phyloP scores from a whole-genome alignment of 768 basidiomycete species.

The Pholiota molesta region DNA sequence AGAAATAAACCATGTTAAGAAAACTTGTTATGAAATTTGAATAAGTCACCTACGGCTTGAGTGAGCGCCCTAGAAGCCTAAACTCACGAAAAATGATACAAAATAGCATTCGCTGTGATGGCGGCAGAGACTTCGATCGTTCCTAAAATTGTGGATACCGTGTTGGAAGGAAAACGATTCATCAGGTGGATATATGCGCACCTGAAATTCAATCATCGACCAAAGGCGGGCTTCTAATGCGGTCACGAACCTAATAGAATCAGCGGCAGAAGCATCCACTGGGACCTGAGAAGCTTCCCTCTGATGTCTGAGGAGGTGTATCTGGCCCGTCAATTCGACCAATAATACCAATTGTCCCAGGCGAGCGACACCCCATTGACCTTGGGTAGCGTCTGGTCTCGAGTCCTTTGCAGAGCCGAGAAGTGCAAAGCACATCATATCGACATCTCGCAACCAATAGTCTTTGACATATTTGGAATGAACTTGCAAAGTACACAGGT shows the following conservation, averaged over 20 bases:
- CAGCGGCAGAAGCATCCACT: constrained; percentile 21
- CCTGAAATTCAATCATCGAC: constrained; percentile 61
- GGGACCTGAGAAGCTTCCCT: constrained; percentile 44
- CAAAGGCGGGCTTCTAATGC: constrained; percentile 60
- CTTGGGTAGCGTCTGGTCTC: constrained; percentile 20
- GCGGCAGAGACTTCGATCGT: constrained; percentile 47
- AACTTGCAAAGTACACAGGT: constrained; percentile 56
- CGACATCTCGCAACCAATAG: constrained; percentile 69
- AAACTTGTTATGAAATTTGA: neutral
- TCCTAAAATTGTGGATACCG: constrained; percentile 47
- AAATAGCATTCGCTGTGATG: constrained; percentile 62
- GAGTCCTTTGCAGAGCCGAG: constrained; percentile 50
- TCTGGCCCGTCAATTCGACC: constrained; percentile 58
- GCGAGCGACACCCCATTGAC: constrained; percentile 51
- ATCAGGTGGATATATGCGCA: constrained; percentile 25
- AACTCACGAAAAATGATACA: constrained; percentile 66
- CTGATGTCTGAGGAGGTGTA: constrained; percentile 46
- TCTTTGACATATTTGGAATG: constrained; percentile 58
- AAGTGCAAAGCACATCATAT: constrained; percentile 75
- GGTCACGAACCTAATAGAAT: constrained; percentile 47
- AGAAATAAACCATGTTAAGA: constrained; percentile 4
- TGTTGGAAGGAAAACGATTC: too few species aligned
- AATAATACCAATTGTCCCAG: constrained; percentile 66
- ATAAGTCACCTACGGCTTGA: constrained; percentile 54
- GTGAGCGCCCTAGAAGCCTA: constrained; percentile 60